Base-by-base conservation (phyloP, 345 rosid genomes). In the Lepidium didymum region DNA sequence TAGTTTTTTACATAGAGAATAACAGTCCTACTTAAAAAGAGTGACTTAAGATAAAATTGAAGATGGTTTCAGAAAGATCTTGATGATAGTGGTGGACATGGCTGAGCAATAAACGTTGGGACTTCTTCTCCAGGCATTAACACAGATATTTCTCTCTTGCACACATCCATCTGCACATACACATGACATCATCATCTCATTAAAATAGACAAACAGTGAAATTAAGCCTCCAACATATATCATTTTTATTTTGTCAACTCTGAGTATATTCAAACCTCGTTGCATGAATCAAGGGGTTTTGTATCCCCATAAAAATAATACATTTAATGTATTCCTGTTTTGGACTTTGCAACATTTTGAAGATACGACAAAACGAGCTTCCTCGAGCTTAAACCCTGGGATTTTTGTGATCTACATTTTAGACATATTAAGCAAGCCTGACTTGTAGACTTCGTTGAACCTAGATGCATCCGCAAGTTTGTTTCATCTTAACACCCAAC, bases 91-190 rank as follows among this genome's bases (percentile, higher is more conserved):
- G 83, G 82, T 23, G 92, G 96, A 55, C 87, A 83, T 36, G 89
- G 90, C 59, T 82, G 83, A 50, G 92, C 92, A 41, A 89, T 82
- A 75, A 83, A 89, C 50, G 89, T 89, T 21, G 92, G 96, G 16
- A 81, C 40, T 2, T 80, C 62, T 59, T 89, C 92, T 1, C 96
- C 92, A 0, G 96, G 96, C 96, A 89, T 89, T 80, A 89, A 64
- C 14, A 89, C 92, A 13, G 96, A 82, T 45, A 85, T 86, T n/a
- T 85, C 92, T 43, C 64, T 79, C 7, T 79, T 84, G 60, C 80
- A 82, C 7, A 75, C 75, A 8, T 84, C 76, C 74, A 80, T 76
- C 96, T 89, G 81, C 69, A 70, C 7, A 52, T 56, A 37, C n/a
- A n/a, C 21, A 56, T 72, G 65, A 72, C 76, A 56, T 64, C 61